Base-by-base conservation (phyloP, 139 green algal species). In the Chlorokybus atmophyticus region DNA sequence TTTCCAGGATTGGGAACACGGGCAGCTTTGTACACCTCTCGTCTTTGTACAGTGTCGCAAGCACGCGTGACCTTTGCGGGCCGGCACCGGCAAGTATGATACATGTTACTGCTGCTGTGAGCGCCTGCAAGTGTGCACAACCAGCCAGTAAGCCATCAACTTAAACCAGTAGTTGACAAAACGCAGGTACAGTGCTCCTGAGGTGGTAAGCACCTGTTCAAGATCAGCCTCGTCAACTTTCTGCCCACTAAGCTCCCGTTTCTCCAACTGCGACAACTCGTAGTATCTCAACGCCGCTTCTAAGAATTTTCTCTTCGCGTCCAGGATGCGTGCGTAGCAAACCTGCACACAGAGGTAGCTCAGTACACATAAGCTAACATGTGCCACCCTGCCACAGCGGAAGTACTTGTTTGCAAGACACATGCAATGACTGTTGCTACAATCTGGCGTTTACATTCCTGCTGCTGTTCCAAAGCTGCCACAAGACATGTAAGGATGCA, bases 251-350 rank as follows among this genome's bases (percentile, higher is more conserved):
- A 44, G 35, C 35, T 10, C 10, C 35, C 10, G 10, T 10, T 68
- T 67, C 14, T 71, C 49, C 10, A 68, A 47, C 63, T 90, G 81
- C 29, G 61, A 78, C 1, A 93, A 68, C 40, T 91, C 85, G 60
- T 93, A 93, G 80, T 93, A 95, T 21, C 79, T 73, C 6, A 79
- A 62, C 4, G 84, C 82, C 1, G 88, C 86, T 53, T 96, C 85
- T 40, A 93, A 64, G 67, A 95, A 98, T 50, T 79, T 81, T 17
- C 91, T 68, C 74, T 97, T 97, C 54, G 79, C 73, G 67, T 98
- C 90, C 29, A 95, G 73, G 47, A 97, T 87, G 59, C 87, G 78
- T 1, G 88, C 90, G 59, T 95, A 94, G 77, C 87, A 94, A 23
- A 70, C 79, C 74, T 82, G 66, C 50, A n/a, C n/a, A n/a, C n/a